A percentile compares a stretch with the other conserved stretches of the same genome.
phyloP scores from a whole-genome alignment of 441 rosid species.

The Croton laevigatus region DNA sequence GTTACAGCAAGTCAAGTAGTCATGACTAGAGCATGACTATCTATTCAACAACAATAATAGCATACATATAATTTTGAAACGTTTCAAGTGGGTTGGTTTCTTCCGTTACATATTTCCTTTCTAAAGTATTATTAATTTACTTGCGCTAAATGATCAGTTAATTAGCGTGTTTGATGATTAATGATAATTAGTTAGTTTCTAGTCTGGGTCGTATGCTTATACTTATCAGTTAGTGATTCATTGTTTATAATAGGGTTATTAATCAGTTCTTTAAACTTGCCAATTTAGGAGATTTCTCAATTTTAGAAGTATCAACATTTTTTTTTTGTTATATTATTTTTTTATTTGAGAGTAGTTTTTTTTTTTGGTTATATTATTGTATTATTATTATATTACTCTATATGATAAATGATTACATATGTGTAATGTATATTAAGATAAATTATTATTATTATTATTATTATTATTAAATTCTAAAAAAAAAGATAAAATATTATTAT shows the following conservation, averaged over 20 bases:
- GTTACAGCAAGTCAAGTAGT: slow-evolving; percentile 17
- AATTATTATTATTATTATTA: too few relatives aligned
- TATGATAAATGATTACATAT: too few relatives aligned
- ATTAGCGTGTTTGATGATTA: too few relatives aligned
- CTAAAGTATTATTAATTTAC: background rate
- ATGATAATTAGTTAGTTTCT: too few relatives aligned
- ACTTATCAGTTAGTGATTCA: background rate
- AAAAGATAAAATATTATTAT: too few relatives aligned
- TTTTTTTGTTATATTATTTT: too few relatives aligned
- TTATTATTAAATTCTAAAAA: too few relatives aligned
- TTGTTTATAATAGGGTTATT: background rate
- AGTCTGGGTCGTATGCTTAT: too few relatives aligned
- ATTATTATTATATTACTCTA: too few relatives aligned
- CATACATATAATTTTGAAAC: slow-evolving; percentile 8
- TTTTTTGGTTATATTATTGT: too few relatives aligned
- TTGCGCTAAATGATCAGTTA: background rate
- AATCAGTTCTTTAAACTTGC: background rate
- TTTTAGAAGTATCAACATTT: background rate
- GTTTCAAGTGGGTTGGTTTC: slow-evolving; percentile 2
- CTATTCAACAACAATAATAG: background rate
- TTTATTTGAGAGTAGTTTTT: too few relatives aligned
- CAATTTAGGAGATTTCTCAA: background rate
- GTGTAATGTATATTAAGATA: too few relatives aligned
- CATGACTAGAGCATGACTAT: slow-evolving; percentile 28
- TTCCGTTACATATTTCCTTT: background rate